Evolutionary conservation across 2,329 filamentous ascomycete genomes (phyloP), one percentile per base, ranked within the genome.

Genomic region (Fusarium armeniacum): DNA sequence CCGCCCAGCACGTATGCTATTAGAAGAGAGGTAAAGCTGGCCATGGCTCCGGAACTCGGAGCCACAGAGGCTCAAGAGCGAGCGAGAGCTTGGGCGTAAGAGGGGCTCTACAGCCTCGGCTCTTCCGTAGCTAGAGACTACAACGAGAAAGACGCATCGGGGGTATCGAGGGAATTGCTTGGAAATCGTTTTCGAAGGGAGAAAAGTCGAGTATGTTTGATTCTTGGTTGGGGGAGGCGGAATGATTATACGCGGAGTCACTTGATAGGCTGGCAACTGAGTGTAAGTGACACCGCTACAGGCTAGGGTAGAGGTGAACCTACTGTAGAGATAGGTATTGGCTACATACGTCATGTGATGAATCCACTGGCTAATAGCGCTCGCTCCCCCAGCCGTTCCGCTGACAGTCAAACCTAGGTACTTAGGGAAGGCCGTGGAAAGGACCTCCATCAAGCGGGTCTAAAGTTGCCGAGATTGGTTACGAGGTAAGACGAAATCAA

Each of bases 1-100:
- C 94, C 95, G 80, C 94, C 94, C 62, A 97, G 81, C 71, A 97
- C 78, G 84, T 97, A 98, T 78, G 91, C 86, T 76, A 91, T 79
- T 70, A 97, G 83, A 76, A 95, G 89, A 73, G 78, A 78, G 33
- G 82, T 82, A 81, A 85, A 87, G 74, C 80, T 77, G 66, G 81
- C 82, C 86, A 89, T 88, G 71, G 75, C 76, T 76, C 59, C 33
- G 55, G 44, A 43, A 54, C 76, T 62, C 30, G 61, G 66, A 67
- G 67, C 64, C 50, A 64, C 59, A 58, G 35, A 70, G 64, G 64
- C 61, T 63, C 65, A 56, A 59, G 63, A 60, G 56, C 43, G 63
- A 60, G 58, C 46, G 58, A 58, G 68, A 58, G 68, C 64, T 65
- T 55, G 57, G 60, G 56, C 60, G 35, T 55, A 52, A 51, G 68